These are phyloP conservation scores for Hypoxylon sp. DNA, from an alignment of 2,329 filamentous ascomycete species.

Conservation along the genomic window DNA sequence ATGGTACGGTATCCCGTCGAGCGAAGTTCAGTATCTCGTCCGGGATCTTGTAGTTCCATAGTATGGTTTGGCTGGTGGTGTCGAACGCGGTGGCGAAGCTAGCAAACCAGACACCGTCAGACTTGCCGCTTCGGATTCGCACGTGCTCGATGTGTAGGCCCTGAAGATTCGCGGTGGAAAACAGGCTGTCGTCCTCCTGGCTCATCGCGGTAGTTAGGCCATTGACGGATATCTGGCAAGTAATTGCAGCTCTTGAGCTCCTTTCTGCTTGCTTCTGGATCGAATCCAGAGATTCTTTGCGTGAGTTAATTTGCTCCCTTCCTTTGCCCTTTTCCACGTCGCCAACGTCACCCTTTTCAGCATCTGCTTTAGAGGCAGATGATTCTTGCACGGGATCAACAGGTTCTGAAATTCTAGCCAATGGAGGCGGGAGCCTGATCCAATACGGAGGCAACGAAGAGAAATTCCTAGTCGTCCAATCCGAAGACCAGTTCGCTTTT, in stretches of 20 bases:
- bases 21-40: conserved; percentile 63
- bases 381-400: conserved; percentile 16
- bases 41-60: conserved; percentile 72
- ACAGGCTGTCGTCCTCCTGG: conserved; percentile 50
- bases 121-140: conserved; percentile 50
- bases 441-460: conserved; percentile 70
- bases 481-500: conserved; percentile 65
- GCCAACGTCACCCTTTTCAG: conserved; percentile 10
- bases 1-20: conserved; percentile 65
- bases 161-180: conserved; percentile 49
- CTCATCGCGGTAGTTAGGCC: conserved; percentile 61
- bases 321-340: conserved; percentile 23
- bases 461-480: conserved; percentile 65
- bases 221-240: conserved; percentile 62
- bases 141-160: conserved; percentile 62
- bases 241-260: conserved; percentile 52
- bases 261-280: conserved; percentile 49
- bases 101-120: conserved; percentile 67
- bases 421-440: conserved; percentile 60
- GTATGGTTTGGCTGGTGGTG: conserved; percentile 64
- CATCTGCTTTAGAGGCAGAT: conserved; percentile 28
- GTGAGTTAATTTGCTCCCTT: conserved; percentile 24
- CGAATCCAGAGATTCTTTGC: conserved; percentile 53
- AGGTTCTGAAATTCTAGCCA: conserved; percentile 9
- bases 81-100: conserved; percentile 67